Evolutionary conservation across 495 filamentous ascomycete genomes (phyloP).

Genomic region (Friedmanniomyces endolithicus): DNA sequence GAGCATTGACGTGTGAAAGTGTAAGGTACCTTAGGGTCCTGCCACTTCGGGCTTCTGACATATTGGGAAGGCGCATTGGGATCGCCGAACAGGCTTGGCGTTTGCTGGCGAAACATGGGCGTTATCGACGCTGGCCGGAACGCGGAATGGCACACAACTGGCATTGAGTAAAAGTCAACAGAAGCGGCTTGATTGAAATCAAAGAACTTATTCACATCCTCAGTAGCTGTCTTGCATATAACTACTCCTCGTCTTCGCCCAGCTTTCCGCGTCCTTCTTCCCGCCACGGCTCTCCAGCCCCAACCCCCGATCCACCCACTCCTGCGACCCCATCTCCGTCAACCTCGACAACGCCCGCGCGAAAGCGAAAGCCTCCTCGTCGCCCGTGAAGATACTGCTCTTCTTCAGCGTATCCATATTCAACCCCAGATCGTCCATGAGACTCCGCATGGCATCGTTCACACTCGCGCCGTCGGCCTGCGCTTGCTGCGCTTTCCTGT

Average conservation of each 20-base stretch:
- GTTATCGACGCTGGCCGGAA: too few species aligned
- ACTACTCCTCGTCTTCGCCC: background rate
- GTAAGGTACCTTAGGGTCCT: too few species aligned
- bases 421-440: slow-evolving; percentile 90
- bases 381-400: slow-evolving; percentile 78
- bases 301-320: slow-evolving; percentile 89
- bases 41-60: too few species aligned
- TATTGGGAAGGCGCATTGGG: too few species aligned
- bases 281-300: slow-evolving; percentile 27
- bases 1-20: too few species aligned
- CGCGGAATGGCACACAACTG: too few species aligned
- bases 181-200: too few species aligned
- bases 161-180: too few species aligned
- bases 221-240: background rate
- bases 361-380: slow-evolving; percentile 95
- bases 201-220: too few species aligned
- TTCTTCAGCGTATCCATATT: slow-evolving; percentile 77
- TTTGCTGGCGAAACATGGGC: too few species aligned
- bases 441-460: slow-evolving; percentile 68
- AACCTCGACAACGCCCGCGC: slow-evolving; percentile 75
- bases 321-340: slow-evolving; percentile 81
- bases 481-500: slow-evolving; percentile 18
- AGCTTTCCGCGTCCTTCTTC: background rate
- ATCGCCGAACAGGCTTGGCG: too few species aligned
- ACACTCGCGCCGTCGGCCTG: slow-evolving; percentile 46